A percentile compares a stretch with the other conserved stretches of the same genome.
Evolutionary conservation across 352 stramenopile species (phyloP).

Genomic region (Phytopythium litorale): DNA sequence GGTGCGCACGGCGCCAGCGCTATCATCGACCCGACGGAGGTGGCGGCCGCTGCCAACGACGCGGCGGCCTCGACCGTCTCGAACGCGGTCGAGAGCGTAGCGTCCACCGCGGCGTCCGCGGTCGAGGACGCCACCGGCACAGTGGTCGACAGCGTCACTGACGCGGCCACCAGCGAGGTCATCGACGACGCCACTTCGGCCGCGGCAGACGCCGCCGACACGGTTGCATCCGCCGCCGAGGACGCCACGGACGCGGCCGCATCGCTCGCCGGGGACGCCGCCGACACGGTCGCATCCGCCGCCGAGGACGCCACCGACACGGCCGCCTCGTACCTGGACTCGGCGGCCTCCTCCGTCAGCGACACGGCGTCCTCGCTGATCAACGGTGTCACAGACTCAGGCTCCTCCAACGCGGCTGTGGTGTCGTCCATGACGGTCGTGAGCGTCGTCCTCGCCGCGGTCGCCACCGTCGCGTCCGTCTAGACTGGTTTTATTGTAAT

Average conservation of each 20-base stretch:
- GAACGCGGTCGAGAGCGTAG: slow-evolving; percentile 12
- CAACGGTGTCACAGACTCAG: neutral
- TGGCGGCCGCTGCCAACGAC: slow-evolving; percentile 18
- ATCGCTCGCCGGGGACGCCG: slow-evolving; percentile 20
- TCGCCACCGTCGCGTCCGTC: neutral
- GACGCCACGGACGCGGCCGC: slow-evolving; percentile 15
- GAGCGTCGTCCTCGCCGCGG: neutral
- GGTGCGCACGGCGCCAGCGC: slow-evolving; percentile 10
- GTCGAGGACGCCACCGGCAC: slow-evolving; percentile 11
- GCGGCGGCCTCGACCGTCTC: slow-evolving; percentile 11
- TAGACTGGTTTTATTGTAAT: neutral
- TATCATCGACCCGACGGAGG: slow-evolving; percentile 18
- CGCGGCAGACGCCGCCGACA: slow-evolving; percentile 17
- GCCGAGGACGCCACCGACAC: too few species aligned
- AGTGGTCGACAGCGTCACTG: slow-evolving; percentile 10
- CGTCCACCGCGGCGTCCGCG: neutral
- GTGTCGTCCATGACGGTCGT: neutral
- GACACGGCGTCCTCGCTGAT: slow-evolving; percentile 2
- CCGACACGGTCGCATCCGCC: slow-evolving; percentile 11
- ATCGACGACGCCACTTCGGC: slow-evolving; percentile 18
- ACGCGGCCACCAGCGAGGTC: slow-evolving; percentile 11
- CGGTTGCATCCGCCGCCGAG: slow-evolving; percentile 9
- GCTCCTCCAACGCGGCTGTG: neutral
- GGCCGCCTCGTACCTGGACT: slow-evolving; percentile 2
- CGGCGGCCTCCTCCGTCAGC: slow-evolving; percentile 3